Evolutionary conservation across 140 eudicot species (phyloP), one percentile per base, ranked within the genome.

Genomic region (Flaveria floridana): DNA sequence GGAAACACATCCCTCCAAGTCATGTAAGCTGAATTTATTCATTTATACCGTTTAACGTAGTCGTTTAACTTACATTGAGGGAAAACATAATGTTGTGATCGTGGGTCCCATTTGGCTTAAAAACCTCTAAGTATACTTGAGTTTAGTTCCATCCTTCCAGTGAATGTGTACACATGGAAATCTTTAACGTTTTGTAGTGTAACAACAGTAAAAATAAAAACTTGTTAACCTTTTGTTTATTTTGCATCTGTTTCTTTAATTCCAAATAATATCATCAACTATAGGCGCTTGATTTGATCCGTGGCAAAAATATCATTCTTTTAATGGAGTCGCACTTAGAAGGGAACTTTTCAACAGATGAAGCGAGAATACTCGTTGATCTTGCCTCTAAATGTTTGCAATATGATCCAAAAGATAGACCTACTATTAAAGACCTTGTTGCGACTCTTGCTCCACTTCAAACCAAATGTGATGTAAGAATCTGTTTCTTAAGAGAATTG

Each of bases 221-320:
- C n/a, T 57, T 74, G 34, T 28, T 51, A 18, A 20, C 73, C 6
- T 46, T 37, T 26, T 39, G 15, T 73, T 39, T 79, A 41, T n/a
- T 28, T 5, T 47, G 53, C 28, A 41, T 59, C 46, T 56, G 11
- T 4, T 26, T 63, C 11, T 21, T 58, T 21, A 58, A 71, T 48
- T 72, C 25, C 48, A 65, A 48, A 50, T 69, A 64, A 25, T 30
- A 65, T 76, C 5, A 76, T 28, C 3, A 56, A 61, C 30, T 61
- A 70, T 79, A 92, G 98, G 98, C 98, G 68, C 98, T 92, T 74
- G 98, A 92, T 71, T 86, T 92, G 95, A 92, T 92, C 59, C 95
- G 95, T 4, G 91, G 89, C 7, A 92, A 87, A 68, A 89, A 92
- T 76, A 86, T 89, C 65, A 81, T 86, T 69, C 85, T 87, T 10